These are phyloP conservation scores for Cairneyella variabilis DNA, from an alignment of 495 filamentous ascomycete genomes.

Conservation along the genomic window DNA sequence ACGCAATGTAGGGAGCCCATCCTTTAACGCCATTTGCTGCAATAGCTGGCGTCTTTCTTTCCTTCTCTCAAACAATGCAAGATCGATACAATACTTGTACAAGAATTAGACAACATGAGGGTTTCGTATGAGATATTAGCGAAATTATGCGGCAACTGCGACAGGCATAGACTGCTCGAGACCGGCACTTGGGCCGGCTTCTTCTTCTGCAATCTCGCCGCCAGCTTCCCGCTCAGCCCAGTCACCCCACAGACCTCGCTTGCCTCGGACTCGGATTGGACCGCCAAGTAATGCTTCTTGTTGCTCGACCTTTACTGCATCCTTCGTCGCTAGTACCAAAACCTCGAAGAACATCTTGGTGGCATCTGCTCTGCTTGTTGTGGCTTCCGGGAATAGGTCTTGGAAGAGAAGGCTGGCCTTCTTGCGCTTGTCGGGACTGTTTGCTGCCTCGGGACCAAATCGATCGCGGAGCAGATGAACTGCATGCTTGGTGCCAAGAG, in stretches of 20 bases:
- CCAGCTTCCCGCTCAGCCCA: slow-evolving; percentile 88
- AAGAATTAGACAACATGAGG: too few relatives aligned
- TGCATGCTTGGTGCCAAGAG: slow-evolving; percentile 86
- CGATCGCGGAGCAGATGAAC: slow-evolving; percentile 90
- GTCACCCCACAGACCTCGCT: slow-evolving; percentile 88
- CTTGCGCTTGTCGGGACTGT: slow-evolving; percentile 60
- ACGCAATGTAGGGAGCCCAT: too few relatives aligned
- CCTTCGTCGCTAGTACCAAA: slow-evolving; percentile 92
- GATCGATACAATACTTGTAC: slow-evolving; percentile 19
- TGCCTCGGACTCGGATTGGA: slow-evolving; percentile 74
- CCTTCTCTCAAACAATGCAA: too few relatives aligned
- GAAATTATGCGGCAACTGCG: slow-evolving; percentile 17
- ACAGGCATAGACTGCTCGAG: slow-evolving; percentile 14
- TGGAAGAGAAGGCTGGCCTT: slow-evolving; percentile 83
- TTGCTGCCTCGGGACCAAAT: slow-evolving; percentile 64
- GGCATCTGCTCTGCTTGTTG: slow-evolving; percentile 78
- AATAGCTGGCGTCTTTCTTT: too few relatives aligned
- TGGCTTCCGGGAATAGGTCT: slow-evolving; percentile 77
- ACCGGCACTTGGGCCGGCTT: slow-evolving; percentile 11
- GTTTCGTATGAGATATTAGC: too few relatives aligned
- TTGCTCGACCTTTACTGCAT: slow-evolving; percentile 97
- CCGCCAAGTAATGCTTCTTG: slow-evolving; percentile 66
- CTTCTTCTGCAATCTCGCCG: slow-evolving; percentile 37
- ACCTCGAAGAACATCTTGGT: slow-evolving; percentile 99
- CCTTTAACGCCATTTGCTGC: background rate